phyloP scores from a whole-genome alignment of 768 basidiomycete genomes.

The Tricholoma hemisulphureum region DNA sequence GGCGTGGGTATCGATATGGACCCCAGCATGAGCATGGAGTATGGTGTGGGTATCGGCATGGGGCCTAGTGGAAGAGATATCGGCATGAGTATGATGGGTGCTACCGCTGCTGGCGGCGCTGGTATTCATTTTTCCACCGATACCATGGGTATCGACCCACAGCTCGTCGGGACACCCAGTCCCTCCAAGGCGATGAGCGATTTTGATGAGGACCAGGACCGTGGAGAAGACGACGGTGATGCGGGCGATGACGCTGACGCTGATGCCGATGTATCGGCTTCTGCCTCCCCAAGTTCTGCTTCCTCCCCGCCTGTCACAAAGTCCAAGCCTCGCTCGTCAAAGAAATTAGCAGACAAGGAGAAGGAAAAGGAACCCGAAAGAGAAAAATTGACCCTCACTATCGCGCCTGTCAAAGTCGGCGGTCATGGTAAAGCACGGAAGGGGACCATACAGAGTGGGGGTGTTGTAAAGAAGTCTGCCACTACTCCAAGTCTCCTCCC shows the following conservation, averaged over 20 bases:
- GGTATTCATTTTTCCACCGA: conserved; percentile 8
- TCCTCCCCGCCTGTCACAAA: conserved; percentile 14
- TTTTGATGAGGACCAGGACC: conserved; percentile 35
- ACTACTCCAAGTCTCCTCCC: conserved; percentile 16
- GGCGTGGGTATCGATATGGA: conserved; percentile 27
- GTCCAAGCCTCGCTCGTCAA: conserved; percentile 10
- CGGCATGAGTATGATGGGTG: conserved; percentile 53
- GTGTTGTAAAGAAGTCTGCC: conserved; percentile 59
- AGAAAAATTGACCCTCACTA: conserved; percentile 42
- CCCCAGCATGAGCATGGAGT: conserved; percentile 11
- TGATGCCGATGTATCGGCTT: conserved; percentile 15
- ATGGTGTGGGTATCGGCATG: conserved; percentile 11
- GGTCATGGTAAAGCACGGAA: conserved; percentile 62
- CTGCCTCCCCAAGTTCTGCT: conserved; percentile 7
- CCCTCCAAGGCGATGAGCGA: conserved; percentile 31
- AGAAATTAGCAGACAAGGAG: background rate
- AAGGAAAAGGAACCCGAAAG: conserved; percentile 11
- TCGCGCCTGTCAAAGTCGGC: conserved; percentile 54
- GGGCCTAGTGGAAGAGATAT: conserved; percentile 6
- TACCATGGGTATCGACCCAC: conserved; percentile 61
- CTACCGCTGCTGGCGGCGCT: conserved; percentile 25
- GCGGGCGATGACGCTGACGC: conserved; percentile 4
- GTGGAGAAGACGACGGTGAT: conserved; percentile 15
- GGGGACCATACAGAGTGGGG: conserved; percentile 72
- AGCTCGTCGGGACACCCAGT: conserved; percentile 68